Evolutionary conservation across 148 eudicot genomes (phyloP).

Genomic region (Nepenthes gracilis): DNA sequence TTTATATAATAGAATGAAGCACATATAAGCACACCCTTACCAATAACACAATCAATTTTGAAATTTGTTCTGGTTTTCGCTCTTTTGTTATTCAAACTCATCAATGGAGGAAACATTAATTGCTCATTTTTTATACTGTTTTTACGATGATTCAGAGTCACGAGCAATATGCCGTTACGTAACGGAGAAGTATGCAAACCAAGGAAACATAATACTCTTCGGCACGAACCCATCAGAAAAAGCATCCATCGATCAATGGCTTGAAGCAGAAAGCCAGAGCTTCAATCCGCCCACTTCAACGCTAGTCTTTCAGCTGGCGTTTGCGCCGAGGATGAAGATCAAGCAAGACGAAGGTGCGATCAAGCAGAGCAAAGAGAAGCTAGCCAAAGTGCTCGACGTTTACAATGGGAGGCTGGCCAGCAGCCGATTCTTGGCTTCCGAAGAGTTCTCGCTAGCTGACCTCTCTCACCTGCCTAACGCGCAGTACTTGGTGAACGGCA

Average conservation of each 20-base stretch:
- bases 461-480: slow-evolving; percentile 73
- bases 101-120: too few relatives aligned
- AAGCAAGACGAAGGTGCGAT: slow-evolving; percentile 60
- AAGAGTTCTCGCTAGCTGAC: slow-evolving; percentile 72
- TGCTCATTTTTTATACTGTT: not conserved
- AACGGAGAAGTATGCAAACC: slow-evolving; percentile 40
- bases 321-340: slow-evolving; percentile 73
- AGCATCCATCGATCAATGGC: slow-evolving; percentile 88
- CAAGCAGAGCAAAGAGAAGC: slow-evolving; percentile 52
- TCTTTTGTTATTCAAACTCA: too few relatives aligned
- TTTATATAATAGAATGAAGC: too few relatives aligned
- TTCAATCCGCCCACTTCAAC: slow-evolving; percentile 52
- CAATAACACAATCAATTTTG: too few relatives aligned
- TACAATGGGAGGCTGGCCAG: slow-evolving; percentile 68
- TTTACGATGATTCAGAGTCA: slow-evolving; percentile 30
- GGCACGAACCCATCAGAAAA: slow-evolving; percentile 61
- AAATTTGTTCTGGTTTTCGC: too few relatives aligned
- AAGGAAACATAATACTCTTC: slow-evolving; percentile 56
- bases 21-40: too few relatives aligned
- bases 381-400: slow-evolving; percentile 65
- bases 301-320: slow-evolving; percentile 67
- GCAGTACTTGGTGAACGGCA: slow-evolving; percentile 47
- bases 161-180: slow-evolving; percentile 81
- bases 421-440: slow-evolving; percentile 57
- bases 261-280: slow-evolving; percentile 78